Evolutionary conservation across 345 rosid genomes (phyloP), one percentile per base, ranked within the genome.

Genomic region (Bruguiera parviflora): DNA sequence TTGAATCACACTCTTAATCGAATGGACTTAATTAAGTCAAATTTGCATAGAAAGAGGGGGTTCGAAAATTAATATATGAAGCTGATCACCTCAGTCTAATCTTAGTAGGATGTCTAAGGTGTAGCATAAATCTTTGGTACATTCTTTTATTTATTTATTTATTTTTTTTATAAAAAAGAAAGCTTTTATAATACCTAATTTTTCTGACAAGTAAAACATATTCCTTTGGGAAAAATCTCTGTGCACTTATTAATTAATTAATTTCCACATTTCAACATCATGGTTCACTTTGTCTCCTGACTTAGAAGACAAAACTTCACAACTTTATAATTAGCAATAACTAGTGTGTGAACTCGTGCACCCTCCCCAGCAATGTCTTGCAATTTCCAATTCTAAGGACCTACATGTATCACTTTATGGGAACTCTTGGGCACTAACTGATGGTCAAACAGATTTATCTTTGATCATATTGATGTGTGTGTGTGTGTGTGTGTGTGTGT

Each of bases 141-240:
- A 43, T 43, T 43, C 16, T 43, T 3, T 2, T 37, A 6, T 31
- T 31, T 31, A 3, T 31, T 4, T 4, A 0, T 31, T 31, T n/a
- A n/a, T n/a, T 31, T 31, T 31, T 31, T 31, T 0, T 6, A 39
- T 1, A 39, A 39, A 43, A 43, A 11, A 13, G 13, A 43, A 43
- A 18, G 19, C 49, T 43, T 13, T 43, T 11, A 43, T 29, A 52
- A 65, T 21, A 64, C 6, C 65, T 65, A 52, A 52, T 22, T 65
- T 32, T 43, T 58, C 28, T 46, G 47, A 8, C 18, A 58, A 72
- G 75, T 61, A 72, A 72, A 58, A 64, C 33, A 57, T 72, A 65
- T 58, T 20, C 58, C 32, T 65, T 51, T 49, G n/a, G 68, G 11
- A 65, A 63, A 28, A 64, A 43, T 43, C 49, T 43, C 18, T 13